Conservation (phyloP, 2,329 filamentous ascomycete species). For the Saccharata proteae region DNA sequence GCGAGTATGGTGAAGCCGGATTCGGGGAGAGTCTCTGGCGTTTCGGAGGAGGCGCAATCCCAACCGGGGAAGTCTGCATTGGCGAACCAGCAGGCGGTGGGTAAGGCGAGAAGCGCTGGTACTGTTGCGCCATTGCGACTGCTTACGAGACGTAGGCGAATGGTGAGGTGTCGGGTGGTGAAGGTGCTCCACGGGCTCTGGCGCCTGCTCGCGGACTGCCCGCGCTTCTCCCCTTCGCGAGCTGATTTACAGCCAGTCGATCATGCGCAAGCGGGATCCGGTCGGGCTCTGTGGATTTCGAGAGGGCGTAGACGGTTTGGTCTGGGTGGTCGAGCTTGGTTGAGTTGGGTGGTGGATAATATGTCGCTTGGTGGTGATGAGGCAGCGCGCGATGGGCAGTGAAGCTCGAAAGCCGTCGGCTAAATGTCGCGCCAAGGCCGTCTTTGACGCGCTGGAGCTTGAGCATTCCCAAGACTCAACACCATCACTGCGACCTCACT, state of each 20-base stretch:
- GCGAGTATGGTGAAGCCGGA: conserved; percentile 24
- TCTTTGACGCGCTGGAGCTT: too few relatives aligned
- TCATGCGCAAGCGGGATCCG: conserved; percentile 4
- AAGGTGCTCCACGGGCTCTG: conserved; percentile 1
- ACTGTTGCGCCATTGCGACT: conserved; percentile 14
- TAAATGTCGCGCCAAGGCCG: too few relatives aligned
- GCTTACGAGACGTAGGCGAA: background rate
- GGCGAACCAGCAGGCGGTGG: conserved; percentile 27
- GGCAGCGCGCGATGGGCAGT: too few relatives aligned
- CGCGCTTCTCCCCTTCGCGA: conserved; percentile 7
- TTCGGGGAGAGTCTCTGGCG: conserved; percentile 41
- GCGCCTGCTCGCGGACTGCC: conserved; percentile 6
- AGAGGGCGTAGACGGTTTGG: too few relatives aligned
- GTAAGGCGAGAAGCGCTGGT: conserved; percentile 44
- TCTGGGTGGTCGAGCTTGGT: too few relatives aligned
- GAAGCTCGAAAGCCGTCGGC: too few relatives aligned
- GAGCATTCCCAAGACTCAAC: too few relatives aligned
- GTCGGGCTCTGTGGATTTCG: too few relatives aligned
- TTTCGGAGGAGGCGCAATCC: conserved; percentile 49
- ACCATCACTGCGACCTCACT: too few relatives aligned
- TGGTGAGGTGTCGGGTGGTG: background rate
- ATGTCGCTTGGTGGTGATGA: too few relatives aligned
- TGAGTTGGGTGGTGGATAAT: too few relatives aligned
- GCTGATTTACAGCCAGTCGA: conserved; percentile 1
- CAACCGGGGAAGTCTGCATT: conserved; percentile 33